Base-by-base conservation (phyloP, 371 early-diverging fungal genomes). In the Blyttiomyces sp. region DNA sequence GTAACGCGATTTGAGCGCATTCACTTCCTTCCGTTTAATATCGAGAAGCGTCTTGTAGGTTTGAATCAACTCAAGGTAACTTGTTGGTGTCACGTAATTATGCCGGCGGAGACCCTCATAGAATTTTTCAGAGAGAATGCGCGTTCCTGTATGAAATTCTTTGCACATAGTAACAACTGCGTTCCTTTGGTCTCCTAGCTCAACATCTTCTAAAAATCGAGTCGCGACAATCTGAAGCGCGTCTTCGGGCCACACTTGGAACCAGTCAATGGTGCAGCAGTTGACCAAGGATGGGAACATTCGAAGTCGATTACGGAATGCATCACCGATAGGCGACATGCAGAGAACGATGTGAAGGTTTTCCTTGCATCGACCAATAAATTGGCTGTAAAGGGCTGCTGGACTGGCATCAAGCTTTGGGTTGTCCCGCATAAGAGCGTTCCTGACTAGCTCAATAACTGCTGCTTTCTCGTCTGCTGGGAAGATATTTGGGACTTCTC, bases 251-350 rank as follows among this genome's bases (percentile, higher is more conserved):
- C 82, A 82, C 2, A 76, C 77, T 61, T 82, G 82, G 68, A 80
- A 82, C 82, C 82, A 82, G 56, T 79, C 82, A 58, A 82, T 82
- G 2, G 82, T 82, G 59, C 82, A 82, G 60, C 83, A 80, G 60
- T 80, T 82, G 17, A 82, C 81, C 1, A 82, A 62, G 3, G 73
- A 69, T 21, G 83, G 81, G 54, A 82, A 82, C 83, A 79, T 80
- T 23, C 79, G 44, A 24, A 80, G 55, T 27, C 83, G 55, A 48
- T 77, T 80, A 9, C 83, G 56, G 68, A 82, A 82, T 0, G 81
- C 79, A 46, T 82, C 83, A 4, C 83, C 83, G 53, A 82, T 79
- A 0, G 83, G 83, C 3, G 73, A 73, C 79, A 82, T 79, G 64
- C 81, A 77, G 24, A 82, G 61, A 11, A 80, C 78, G 43, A 82